These are phyloP conservation scores for Magnusiomyces tetraspermus DNA, from an alignment of 1,139 yeast species.

Conservation along the genomic window DNA sequence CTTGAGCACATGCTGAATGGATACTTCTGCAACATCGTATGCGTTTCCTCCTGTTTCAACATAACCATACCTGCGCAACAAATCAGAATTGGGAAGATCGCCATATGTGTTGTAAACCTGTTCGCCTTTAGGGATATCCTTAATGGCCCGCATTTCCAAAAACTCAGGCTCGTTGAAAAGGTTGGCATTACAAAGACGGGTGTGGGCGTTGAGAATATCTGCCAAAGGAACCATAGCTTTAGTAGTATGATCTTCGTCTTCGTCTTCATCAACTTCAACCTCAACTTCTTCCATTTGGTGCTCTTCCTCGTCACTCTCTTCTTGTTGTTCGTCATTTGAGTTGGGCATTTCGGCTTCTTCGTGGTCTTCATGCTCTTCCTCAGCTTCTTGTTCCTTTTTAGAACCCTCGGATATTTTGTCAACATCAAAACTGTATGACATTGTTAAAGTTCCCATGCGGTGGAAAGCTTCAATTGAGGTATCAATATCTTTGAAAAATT, in stretches of 20 bases:
- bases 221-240: slow-evolving; percentile 94
- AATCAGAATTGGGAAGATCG: slow-evolving; percentile 80
- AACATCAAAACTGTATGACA: slow-evolving; percentile 64
- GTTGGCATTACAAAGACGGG: slow-evolving; percentile 67
- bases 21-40: slow-evolving; percentile 72
- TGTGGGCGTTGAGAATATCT: slow-evolving; percentile 81
- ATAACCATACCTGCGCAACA: slow-evolving; percentile 83
- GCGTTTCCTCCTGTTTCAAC: slow-evolving; percentile 70
- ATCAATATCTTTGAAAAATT: slow-evolving; percentile 26
- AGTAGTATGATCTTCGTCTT: slow-evolving; percentile 39
- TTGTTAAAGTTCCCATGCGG: slow-evolving; percentile 57
- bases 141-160: slow-evolving; percentile 63
- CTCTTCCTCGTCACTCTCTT: slow-evolving; percentile 9
- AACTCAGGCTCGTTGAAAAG: slow-evolving; percentile 33
- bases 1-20: background rate
- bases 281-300: slow-evolving; percentile 25
- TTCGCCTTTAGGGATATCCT: slow-evolving; percentile 49
- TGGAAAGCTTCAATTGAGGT: slow-evolving; percentile 52
- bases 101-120: slow-evolving; percentile 87
- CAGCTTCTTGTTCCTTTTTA: slow-evolving; percentile 15
- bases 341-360: slow-evolving; percentile 8
- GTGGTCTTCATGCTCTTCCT: slow-evolving; percentile 23
- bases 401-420: slow-evolving; percentile 11
- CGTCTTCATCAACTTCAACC: slow-evolving; percentile 33
- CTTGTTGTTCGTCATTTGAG: slow-evolving; percentile 27